Evolutionary conservation across 352 stramenopile genomes (phyloP).

Genomic region (Pythium periplocum): DNA sequence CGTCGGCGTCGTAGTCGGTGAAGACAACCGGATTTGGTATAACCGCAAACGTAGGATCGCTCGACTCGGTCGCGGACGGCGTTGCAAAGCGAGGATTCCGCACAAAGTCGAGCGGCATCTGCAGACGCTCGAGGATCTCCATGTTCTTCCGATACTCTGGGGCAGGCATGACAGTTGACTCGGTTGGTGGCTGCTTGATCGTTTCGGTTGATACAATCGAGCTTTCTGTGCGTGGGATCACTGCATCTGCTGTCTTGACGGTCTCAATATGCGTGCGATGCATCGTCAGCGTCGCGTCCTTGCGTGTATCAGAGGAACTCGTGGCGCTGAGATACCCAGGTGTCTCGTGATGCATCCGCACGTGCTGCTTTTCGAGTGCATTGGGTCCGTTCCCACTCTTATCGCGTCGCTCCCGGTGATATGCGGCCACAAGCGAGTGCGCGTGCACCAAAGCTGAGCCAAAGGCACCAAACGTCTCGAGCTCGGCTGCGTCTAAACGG

Average conservation of each 20-base stretch:
- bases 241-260: conserved; percentile 26
- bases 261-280: conserved; percentile 39
- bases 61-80: background rate
- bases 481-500: conserved; percentile 33
- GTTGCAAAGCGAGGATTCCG: conserved; percentile 52
- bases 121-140: conserved; percentile 68
- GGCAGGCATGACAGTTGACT: conserved; percentile 31
- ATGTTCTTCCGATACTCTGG: conserved; percentile 56
- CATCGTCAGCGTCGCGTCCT: conserved; percentile 36
- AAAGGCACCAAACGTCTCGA: conserved; percentile 42
- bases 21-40: conserved; percentile 56
- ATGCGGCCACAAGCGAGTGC: conserved; percentile 49
- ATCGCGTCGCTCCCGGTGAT: conserved; percentile 33
- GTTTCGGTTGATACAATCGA: background rate
- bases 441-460: conserved; percentile 42
- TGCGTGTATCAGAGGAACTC: conserved; percentile 32
- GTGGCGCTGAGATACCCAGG: conserved; percentile 61
- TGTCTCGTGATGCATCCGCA: conserved; percentile 17
- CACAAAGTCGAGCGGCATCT: conserved; percentile 70
- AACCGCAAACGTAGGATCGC: conserved; percentile 31
- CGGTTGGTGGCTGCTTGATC: background rate
- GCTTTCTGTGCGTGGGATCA: background rate
- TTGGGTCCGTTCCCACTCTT: conserved; percentile 38
- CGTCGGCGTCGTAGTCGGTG: conserved; percentile 60
- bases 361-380: conserved; percentile 10